Base-by-base conservation (phyloP, 2,329 filamentous ascomycete species). In the Basipetospora chlamydospora region DNA sequence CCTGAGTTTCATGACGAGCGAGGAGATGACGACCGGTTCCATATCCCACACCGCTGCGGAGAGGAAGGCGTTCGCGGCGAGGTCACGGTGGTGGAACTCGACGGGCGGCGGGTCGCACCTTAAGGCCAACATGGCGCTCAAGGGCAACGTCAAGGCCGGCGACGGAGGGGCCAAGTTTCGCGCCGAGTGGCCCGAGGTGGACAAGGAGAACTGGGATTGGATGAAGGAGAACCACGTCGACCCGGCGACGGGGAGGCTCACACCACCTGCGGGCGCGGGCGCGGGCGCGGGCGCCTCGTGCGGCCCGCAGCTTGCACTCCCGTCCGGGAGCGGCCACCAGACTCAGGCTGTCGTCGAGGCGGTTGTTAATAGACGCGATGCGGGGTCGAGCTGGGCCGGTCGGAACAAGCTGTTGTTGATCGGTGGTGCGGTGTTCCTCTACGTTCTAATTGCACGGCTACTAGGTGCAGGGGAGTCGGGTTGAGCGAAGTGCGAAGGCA, bases 11-110 rank as follows among this genome's bases (percentile, higher is more conserved):
- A 98, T 98, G 90, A 96, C 88, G 3, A 85, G 83, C 45, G 88
- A 98, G 53, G 90, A 98, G 63, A 95, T 96, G 81, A 98, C 90
- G 0, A 96, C 90, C 0, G 90, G 90, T 2, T 87, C 80, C 21
- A 74, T 98, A 21, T 78, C 79, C 5, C 83, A 78, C 13, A 80
- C 74, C 0, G 73, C 83, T 34, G 64, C 71, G 3, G 87, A 96
- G 63, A 74, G 88, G 42, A 80, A 75, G 54, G 71, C 79, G 48
- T 74, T 86, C 34, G 86, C 90, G 0, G 67, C 70, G 17, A 71
- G 82, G 43, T 83, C 84, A 12, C 67, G 83, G 38, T 98, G 90
- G 90, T 96, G 87, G 87, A 98, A 98, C 60, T 83, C 78, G 23
- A 96, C 88, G 0, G 87, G 88, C 28, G 86, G 85, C 36, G 88